phyloP scores from a whole-genome alignment of 768 basidiomycete genomes.

The Leccinum rimulosum region DNA sequence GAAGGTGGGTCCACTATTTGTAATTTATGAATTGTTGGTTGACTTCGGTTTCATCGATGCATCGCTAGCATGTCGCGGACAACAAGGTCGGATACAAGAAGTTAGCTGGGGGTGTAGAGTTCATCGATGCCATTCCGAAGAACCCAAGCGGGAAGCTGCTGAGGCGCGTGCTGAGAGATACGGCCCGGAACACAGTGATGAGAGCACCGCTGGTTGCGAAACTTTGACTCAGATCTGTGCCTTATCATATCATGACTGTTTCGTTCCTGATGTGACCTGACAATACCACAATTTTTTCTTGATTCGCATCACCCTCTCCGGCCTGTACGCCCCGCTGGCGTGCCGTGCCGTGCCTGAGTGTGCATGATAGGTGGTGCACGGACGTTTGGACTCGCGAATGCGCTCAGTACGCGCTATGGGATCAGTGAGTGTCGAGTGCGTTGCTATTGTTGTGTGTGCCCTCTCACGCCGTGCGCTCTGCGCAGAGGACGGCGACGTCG shows the following conservation, averaged over 20 bases:
- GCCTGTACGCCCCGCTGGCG: conserved; percentile 43
- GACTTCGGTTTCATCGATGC: not conserved
- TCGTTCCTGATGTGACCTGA: conserved; percentile 58
- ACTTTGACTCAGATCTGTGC: conserved; percentile 22
- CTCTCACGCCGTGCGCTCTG: not conserved
- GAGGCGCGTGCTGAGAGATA: conserved; percentile 51
- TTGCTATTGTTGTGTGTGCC: not conserved
- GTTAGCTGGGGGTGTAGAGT: conserved; percentile 59
- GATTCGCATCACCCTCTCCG: conserved; percentile 40
- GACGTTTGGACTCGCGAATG: conserved; percentile 54
- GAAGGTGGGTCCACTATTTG: conserved; percentile 43
- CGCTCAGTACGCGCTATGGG: conserved; percentile 44
- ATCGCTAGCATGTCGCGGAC: conserved; percentile 53
- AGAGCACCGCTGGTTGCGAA: conserved; percentile 18
- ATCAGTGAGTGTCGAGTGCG: conserved; percentile 39
- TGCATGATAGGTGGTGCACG: conserved; percentile 36
- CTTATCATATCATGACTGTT: conserved; percentile 22
- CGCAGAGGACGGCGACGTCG: conserved; percentile 50
- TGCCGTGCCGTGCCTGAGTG: conserved; percentile 36
- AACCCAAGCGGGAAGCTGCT: conserved; percentile 69
- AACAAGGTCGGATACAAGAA: conserved; percentile 60
- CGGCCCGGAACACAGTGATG: conserved; percentile 34
- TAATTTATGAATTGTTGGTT: not conserved
- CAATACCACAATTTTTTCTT: conserved; percentile 66
- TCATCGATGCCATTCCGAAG: conserved; percentile 62